Evolutionary conservation across 495 filamentous ascomycete genomes (phyloP).

Genomic region (Aspergillus nanangensis): DNA sequence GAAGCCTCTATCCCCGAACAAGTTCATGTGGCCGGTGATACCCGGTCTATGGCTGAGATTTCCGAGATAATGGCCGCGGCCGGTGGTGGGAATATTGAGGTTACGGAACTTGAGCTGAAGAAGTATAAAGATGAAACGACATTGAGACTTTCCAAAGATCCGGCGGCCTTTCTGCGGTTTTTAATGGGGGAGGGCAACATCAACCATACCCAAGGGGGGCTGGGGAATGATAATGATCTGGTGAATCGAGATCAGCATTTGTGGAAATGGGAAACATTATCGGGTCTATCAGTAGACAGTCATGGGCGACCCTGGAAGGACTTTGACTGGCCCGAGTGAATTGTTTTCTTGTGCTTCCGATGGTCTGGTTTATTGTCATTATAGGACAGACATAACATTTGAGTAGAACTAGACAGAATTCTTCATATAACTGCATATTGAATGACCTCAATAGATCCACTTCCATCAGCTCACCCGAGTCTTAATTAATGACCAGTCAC

Average conservation of each 20-base stretch:
- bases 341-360: not conserved
- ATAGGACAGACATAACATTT: too few species aligned
- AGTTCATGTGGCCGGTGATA: slow-evolving; percentile 20
- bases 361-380: too few species aligned
- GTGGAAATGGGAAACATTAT: slow-evolving; percentile 19
- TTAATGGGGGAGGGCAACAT: slow-evolving; percentile 22
- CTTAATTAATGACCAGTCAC: too few species aligned
- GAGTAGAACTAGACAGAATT: too few species aligned
- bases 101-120: slow-evolving; percentile 9
- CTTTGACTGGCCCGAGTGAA: slow-evolving; percentile 8
- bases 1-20: slow-evolving; percentile 12
- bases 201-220: slow-evolving; percentile 13
- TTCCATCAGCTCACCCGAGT: too few species aligned
- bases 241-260: slow-evolving; percentile 7
- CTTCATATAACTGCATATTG: too few species aligned
- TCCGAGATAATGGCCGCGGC: slow-evolving; percentile 15
- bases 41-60: slow-evolving; percentile 14
- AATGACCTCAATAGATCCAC: too few species aligned
- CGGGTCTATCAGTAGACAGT: slow-evolving; percentile 14
- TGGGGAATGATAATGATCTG: slow-evolving; percentile 16
- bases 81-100: slow-evolving; percentile 16
- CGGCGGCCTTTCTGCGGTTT: slow-evolving; percentile 19
- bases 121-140: slow-evolving; percentile 11
- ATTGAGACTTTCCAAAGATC: slow-evolving; percentile 8
- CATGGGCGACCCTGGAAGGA: slow-evolving; percentile 17